phyloP scores from a whole-genome alignment of 2,329 filamentous ascomycete species.

The Rhinocladiella similis region DNA sequence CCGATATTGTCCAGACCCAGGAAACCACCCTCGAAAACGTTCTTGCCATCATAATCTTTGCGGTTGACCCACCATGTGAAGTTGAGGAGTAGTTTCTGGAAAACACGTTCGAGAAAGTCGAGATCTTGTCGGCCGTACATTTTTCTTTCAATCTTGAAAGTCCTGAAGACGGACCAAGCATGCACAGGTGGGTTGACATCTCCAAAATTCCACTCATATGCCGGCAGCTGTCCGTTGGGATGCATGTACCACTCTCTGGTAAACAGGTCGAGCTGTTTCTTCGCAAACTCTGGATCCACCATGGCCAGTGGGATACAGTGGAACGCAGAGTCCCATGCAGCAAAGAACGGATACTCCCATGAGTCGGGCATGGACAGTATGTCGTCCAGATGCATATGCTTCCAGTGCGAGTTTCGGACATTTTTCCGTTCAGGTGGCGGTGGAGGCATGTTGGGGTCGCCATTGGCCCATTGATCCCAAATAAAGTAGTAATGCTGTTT shows the following conservation, averaged over 20 bases:
- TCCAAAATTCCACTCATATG: constrained; percentile 96
- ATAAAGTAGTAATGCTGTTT: constrained; percentile 97
- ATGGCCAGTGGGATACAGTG: constrained; percentile 95
- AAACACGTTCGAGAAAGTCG: constrained; percentile 93
- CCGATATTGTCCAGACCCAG: constrained; percentile 96
- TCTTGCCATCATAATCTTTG: constrained; percentile 92
- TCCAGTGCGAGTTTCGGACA: constrained; percentile 87
- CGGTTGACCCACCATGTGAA: constrained; percentile 99
- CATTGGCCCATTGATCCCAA: constrained; percentile 97
- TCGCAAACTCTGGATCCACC: constrained; percentile 96
- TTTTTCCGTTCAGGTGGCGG: constrained; percentile 77
- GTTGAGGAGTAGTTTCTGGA: constrained; percentile 92
- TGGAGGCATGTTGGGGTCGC: constrained; percentile 83
- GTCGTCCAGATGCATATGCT: constrained; percentile 91
- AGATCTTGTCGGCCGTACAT: constrained; percentile 92
- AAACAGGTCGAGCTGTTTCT: constrained; percentile 95
- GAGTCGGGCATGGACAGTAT: constrained; percentile 97
- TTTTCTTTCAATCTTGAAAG: constrained; percentile 98
- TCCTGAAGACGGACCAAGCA: constrained; percentile 91
- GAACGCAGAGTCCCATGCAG: constrained; percentile 95
- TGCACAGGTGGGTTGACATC: constrained; percentile 97
- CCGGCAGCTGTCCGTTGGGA: constrained; percentile 90
- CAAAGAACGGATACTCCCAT: constrained; percentile 98
- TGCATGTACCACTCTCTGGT: constrained; percentile 99
- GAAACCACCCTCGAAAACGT: constrained; percentile 96